Evolutionary conservation across 495 filamentous ascomycete genomes (phyloP), one percentile per base, ranked within the genome.

Genomic region (Emericellopsis terricola): DNA sequence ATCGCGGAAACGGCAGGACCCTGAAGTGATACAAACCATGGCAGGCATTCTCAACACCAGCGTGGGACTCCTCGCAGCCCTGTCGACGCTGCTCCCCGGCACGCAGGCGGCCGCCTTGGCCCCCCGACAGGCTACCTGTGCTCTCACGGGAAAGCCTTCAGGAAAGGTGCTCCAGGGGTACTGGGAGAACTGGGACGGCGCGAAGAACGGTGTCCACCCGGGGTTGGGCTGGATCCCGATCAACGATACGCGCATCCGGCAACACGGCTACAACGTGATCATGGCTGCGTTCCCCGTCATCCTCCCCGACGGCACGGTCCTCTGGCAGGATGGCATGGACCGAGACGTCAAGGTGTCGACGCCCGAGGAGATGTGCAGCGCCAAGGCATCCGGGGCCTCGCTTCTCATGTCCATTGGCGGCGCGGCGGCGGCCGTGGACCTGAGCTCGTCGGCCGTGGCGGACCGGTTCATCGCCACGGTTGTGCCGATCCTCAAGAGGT

Each of bases 361-460:
- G 2, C 43, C 43, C 10, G 21, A 19, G 1, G 40, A 46, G 28
- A 46, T 46, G 40, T 46, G 43, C 28, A 17, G 31, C 18, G 43
- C 43, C 15, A 46, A 46, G 15, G 43, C 40, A 3, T 37, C 37
- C 9, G 43, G 43, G 10, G 64, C 65, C 33, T 65, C 62, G 1
- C 65, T 63, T 17, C 60, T 59, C 3, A 58, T 66, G 53, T 68
- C 62, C 27, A 68, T 68, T 41, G 65, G 62, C 0, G 64, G 64
- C 31, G 64, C 64, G 27, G 64, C 62, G 8, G 56, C 64, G 21
- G 62, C 59, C 20, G 38, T 46, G 10, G 41, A 46, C 23, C 43
- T 46, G 9, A 43, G 31, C 20, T 46, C 43, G 3, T 36, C 30
- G 4, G 31, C 19, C 14, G 43, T 46, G 8, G 43, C 43, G 15